Evolutionary conservation across 2,329 filamentous ascomycete species (phyloP), one percentile per base, ranked within the genome.

Genomic region (Penicillium sp.): DNA sequence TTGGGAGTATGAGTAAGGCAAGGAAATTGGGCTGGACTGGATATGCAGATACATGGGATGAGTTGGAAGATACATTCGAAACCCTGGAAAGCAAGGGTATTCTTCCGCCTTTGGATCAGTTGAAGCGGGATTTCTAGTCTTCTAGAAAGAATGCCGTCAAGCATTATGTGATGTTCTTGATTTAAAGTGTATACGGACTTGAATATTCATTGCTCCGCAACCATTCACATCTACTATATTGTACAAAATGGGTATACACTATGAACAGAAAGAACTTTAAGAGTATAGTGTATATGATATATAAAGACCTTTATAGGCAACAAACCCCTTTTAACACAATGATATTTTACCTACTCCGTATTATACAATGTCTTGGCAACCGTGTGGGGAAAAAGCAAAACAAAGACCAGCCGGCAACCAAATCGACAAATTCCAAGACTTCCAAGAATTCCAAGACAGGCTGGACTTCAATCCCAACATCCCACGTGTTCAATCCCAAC

Each of bases 311-410:
- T 34, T n/a, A 49, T 26, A 16, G 46, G 13, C 7, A 26, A 26
- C 22, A 7, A 29, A 37, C 2, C 7, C 22, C n/a, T 5, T 5
- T 16, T 13, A 18, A 8, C 32, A n/a, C 16, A 26, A 42, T 4
- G 16, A 9, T 13, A 22, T 20, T 18, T 10, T 4, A n/a, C 22
- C 9, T 37, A n/a, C n/a, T n/a, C n/a, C n/a, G n/a, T n/a, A 16
- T 22, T 35, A 40, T 40, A 8, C n/a, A 32, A 34, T 16, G 1
- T 14, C 37, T 43, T 43, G 38, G 38, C 38, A 51, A 34, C 47
- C 58, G 52, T 45, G 62, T 57, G 50, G 50, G 63, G 61, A 39
- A 63, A 65, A 63, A 63, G 35, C 59, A 64, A 63, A 66, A 66
- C 63, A 60, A 26, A 26, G 24, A 26, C 8, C 24, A 8, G 24